Evolutionary conservation across 164 flowering plant species (phyloP).

Genomic region (Vitis rotundifolia): DNA sequence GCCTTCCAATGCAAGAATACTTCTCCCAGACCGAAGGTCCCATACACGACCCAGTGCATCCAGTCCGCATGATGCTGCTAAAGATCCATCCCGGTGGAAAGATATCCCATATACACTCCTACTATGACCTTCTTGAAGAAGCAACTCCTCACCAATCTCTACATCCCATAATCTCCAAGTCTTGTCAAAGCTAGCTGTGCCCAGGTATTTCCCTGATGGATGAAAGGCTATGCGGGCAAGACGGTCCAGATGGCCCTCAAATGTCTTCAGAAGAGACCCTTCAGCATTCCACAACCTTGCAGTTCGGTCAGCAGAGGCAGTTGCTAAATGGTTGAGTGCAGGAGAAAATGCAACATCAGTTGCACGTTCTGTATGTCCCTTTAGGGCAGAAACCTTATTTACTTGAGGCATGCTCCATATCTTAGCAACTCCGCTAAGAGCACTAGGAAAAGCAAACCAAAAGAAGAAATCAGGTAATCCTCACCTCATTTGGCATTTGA

Average conservation of each 20-base stretch:
- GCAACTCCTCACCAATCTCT: conserved; percentile 80
- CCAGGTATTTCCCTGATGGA: conserved; percentile 94
- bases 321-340: conserved; percentile 56
- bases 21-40: conserved; percentile 96
- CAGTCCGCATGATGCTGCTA: conserved; percentile 90
- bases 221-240: conserved; percentile 92
- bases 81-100: conserved; percentile 93
- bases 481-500: no score
- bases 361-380: conserved; percentile 90
- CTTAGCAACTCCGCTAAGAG: conserved; percentile 75
- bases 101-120: conserved; percentile 83
- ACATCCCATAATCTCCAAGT: conserved; percentile 99
- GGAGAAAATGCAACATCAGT: conserved; percentile 98
- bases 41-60: conserved; percentile 97
- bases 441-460: conserved; percentile 36
- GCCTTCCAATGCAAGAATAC: conserved; percentile 91
- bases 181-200: conserved; percentile 94
- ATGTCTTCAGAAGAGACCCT: conserved; percentile 63
- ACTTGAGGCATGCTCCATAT: conserved; percentile 93
- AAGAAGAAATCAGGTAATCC: neutral
- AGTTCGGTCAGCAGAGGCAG: conserved; percentile 96
- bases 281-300: conserved; percentile 88
- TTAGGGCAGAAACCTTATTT: conserved; percentile 53
- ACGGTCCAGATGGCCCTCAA: conserved; percentile 91
- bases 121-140: conserved; percentile 99